Evolutionary conservation across 495 filamentous ascomycete genomes (phyloP), one percentile per base, ranked within the genome.

Genomic region (Lasiosphaeris hirsuta): DNA sequence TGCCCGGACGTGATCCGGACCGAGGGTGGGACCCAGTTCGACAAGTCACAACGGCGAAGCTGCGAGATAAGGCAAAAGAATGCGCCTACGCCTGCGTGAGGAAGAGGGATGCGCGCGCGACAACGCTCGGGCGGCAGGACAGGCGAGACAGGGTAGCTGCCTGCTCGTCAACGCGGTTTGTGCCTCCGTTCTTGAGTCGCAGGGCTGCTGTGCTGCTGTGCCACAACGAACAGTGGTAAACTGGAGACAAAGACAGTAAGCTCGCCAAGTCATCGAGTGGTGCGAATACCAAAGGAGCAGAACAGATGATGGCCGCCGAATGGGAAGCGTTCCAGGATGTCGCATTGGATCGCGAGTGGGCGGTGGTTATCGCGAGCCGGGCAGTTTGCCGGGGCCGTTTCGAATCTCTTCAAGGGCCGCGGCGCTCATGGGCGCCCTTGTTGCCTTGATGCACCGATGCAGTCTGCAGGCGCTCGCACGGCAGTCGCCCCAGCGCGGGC

Each of bases 311-410:
- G 37, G 47, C 23, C 46, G 47, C 23, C 46, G 59, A 54, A 61
- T 61, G 54, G 59, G 54, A 54, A 53, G 41, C 36, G 52, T 45
- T 52, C 51, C 58, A 47, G 56, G 11, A n/a, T 9, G 10, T n/a
- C 35, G 49, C 49, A 51, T 37, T 34, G 35, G 19, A 51, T 51
- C 8, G 4, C 49, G 11, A 41, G 4, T 14, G 13, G 43, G 15
- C 15, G 38, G 38, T 33, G 45, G 10, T 23, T 53, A 30, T 17
- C 46, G 13, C 18, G 46, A 36, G 23, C 46, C 19, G n/a, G n/a
- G n/a, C n/a, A n/a, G n/a, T n/a, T n/a, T n/a, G n/a, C n/a, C n/a
- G 33, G 34, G 30, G 10, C 23, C 33, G 50, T 15, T 23, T 46
- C 43, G 43, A 47, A 33, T 30, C 46, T 43, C 51, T 43, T 10